A percentile compares a stretch with the other conserved stretches of the same genome.
Evolutionary conservation across 495 filamentous ascomycete species (phyloP).

Genomic region (Sordaria brevicollis): DNA sequence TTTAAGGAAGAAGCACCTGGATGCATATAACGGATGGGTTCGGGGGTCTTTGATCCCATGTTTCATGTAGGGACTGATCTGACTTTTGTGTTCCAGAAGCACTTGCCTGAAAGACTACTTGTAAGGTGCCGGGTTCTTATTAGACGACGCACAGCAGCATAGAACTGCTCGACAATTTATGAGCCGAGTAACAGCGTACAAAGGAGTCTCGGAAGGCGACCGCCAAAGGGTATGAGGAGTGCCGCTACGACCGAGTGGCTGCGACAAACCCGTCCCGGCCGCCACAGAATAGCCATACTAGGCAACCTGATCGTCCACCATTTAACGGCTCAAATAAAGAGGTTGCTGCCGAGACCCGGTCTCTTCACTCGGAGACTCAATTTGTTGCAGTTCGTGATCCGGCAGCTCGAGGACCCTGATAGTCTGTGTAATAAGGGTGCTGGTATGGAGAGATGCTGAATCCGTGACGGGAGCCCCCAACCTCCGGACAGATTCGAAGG

Average conservation of each 20-base stretch:
- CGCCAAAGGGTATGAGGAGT: slow-evolving; percentile 1
- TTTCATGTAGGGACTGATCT: neutral
- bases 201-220: neutral
- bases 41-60: neutral
- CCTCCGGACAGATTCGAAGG: neutral
- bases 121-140: neutral
- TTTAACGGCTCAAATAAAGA: neutral
- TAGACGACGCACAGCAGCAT: neutral
- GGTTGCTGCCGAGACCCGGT: neutral
- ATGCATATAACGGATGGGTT: no score
- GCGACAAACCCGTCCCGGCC: slow-evolving; percentile 16
- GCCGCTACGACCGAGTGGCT: slow-evolving; percentile 14
- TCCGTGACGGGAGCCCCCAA: neutral
- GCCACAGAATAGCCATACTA: neutral
- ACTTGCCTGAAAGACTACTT: neutral
- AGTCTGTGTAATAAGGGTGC: neutral
- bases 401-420: neutral
- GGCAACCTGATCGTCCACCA: neutral
- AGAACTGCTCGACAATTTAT: neutral
- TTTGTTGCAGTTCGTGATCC: neutral
- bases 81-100: neutral
- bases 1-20: no score
- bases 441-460: neutral
- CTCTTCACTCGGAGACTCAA: neutral
- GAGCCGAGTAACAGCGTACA: neutral